Evolutionary conservation across 192 early-diverging fungal genomes (phyloP).

Genomic region (Helicostylum pulchrum): DNA sequence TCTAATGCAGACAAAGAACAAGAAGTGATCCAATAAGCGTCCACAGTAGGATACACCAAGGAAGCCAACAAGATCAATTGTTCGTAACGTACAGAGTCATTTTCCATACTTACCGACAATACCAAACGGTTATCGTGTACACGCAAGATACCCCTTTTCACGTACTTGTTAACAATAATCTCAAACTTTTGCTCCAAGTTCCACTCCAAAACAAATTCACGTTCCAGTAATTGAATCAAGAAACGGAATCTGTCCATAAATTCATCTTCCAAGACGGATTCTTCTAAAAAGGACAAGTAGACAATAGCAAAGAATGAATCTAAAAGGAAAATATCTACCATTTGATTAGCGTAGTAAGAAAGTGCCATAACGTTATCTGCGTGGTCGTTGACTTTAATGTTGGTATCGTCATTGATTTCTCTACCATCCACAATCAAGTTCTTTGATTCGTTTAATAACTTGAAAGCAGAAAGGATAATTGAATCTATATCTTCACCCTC

Average conservation of each 20-base stretch:
- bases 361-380: conserved; percentile 40
- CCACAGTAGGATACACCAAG: conserved; percentile 35
- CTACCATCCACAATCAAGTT: conserved; percentile 39
- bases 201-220: conserved; percentile 34
- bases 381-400: conserved; percentile 36
- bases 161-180: conserved; percentile 12
- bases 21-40: conserved; percentile 39
- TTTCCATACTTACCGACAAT: conserved; percentile 15
- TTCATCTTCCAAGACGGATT: conserved; percentile 21
- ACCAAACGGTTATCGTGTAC: conserved; percentile 3
- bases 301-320: conserved; percentile 38
- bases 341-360: conserved; percentile 38
- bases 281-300: conserved; percentile 29
- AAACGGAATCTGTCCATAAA: conserved; percentile 36
- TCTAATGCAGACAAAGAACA: conserved; percentile 38
- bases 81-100: conserved; percentile 18
- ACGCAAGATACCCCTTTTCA: conserved; percentile 10
- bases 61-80: conserved; percentile 35
- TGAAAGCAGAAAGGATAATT: conserved; percentile 27
- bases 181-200: conserved; percentile 33
- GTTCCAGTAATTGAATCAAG: conserved; percentile 34
- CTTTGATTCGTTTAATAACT: conserved; percentile 27
- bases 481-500: conserved; percentile 35
- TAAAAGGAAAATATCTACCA: conserved; percentile 27
- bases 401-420: conserved; percentile 34